These are phyloP conservation scores for Quercus engelmannii DNA, from an alignment of 306 rosid species.

Conservation along the genomic window DNA sequence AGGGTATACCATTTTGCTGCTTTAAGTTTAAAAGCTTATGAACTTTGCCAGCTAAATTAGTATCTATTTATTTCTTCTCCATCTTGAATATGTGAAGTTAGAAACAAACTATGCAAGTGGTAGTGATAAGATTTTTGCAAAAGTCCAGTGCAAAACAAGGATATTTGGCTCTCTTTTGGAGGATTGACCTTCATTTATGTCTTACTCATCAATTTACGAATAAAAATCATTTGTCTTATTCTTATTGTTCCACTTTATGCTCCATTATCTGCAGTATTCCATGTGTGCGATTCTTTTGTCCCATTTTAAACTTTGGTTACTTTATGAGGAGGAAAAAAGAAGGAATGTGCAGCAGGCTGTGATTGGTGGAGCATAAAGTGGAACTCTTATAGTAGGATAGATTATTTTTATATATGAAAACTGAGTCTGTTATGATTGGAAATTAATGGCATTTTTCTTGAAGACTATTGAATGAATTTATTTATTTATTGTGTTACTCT, in stretches of 20 bases:
- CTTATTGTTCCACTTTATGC: too few species aligned
- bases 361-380: too few species aligned
- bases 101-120: background rate
- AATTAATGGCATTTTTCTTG: conserved; percentile 1
- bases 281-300: too few species aligned
- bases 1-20: conserved; percentile 43
- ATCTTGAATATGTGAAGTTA: background rate
- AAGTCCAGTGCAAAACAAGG: background rate
- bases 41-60: background rate
- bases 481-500: conserved; percentile 11
- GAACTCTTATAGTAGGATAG: too few species aligned
- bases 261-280: too few species aligned
- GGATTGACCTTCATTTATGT: too few species aligned
- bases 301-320: too few species aligned
- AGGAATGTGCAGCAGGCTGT: too few species aligned
- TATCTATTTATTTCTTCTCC: background rate
- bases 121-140: background rate
- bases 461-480: background rate
- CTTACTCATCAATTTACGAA: background rate
- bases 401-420: background rate
- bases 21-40: background rate
- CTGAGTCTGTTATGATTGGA: background rate
- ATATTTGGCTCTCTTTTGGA: background rate
- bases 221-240: too few species aligned
- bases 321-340: too few species aligned